A percentile compares a stretch with the other conserved stretches of the same genome.
Conservation (phyloP, 2,329 filamentous ascomycete genomes). For the Colletotrichum trifolii region DNA sequence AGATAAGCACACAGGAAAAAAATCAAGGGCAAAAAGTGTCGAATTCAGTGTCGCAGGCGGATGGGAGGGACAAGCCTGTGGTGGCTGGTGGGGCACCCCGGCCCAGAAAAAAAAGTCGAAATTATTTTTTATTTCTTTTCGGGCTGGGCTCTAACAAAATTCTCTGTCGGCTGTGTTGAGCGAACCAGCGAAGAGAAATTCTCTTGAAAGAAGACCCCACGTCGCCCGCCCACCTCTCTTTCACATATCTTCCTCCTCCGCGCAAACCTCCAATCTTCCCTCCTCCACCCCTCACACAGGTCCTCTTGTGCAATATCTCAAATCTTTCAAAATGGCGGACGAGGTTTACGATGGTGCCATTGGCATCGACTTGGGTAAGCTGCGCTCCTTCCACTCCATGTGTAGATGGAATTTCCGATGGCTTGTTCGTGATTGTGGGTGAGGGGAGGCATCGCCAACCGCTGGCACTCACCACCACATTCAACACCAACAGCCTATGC, state of each 20-base stretch:
- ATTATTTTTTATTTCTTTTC: constrained; percentile 34
- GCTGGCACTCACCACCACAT: constrained; percentile 15
- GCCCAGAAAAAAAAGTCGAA: constrained; percentile 39
- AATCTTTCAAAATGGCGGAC: constrained; percentile 81
- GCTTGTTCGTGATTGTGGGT: too few species aligned
- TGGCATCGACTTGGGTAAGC: constrained; percentile 98
- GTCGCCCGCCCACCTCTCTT: constrained; percentile 31
- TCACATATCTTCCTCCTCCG: constrained; percentile 37
- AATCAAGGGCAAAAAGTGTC: constrained; percentile 31
- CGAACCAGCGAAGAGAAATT: constrained; percentile 31
- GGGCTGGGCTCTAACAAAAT: constrained; percentile 32
- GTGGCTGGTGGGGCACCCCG: constrained; percentile 31
- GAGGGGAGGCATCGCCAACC: too few species aligned
- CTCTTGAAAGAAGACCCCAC: constrained; percentile 37
- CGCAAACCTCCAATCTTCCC: constrained; percentile 35
- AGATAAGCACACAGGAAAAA: constrained; percentile 30
- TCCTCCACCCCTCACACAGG: constrained; percentile 38
- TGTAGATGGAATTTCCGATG: too few species aligned
- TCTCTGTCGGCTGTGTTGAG: constrained; percentile 30
- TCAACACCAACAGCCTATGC: too few species aligned
- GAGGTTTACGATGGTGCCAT: constrained; percentile 99
- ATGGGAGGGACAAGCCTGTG: constrained; percentile 26
- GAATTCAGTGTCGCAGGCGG: constrained; percentile 32
- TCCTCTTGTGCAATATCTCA: constrained; percentile 37
- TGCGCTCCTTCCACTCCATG: neutral